Conservation (phyloP, 202 grass and related monocot genomes). For the Dendrocalamus latiflorus region DNA sequence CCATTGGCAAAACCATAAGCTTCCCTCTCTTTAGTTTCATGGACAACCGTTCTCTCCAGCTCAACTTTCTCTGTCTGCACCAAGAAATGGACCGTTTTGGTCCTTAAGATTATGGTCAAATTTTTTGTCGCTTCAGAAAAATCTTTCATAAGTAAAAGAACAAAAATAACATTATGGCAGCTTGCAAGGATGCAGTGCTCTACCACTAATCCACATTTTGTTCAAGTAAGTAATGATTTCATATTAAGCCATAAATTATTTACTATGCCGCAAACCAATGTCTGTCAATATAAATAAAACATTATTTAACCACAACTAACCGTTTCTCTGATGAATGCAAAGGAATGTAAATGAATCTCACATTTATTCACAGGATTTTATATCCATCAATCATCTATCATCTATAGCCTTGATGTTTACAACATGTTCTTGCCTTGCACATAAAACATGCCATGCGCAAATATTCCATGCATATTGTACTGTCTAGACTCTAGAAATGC, state of each 20-base stretch:
- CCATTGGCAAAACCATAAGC: constrained; percentile 45
- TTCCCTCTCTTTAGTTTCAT: constrained; percentile 93
- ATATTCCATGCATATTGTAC: background rate
- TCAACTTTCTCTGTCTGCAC: constrained; percentile 95
- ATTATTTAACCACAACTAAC: background rate
- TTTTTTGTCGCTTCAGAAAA: background rate
- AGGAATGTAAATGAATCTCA: background rate
- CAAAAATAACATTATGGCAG: background rate
- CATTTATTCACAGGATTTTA: background rate
- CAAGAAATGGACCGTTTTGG: constrained; percentile 31
- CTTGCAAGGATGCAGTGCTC: background rate
- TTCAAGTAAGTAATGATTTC: background rate
- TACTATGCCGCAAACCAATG: background rate
- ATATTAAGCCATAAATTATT: background rate
- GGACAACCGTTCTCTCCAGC: constrained; percentile 85
- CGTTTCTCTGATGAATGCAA: background rate
- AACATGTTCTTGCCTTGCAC: background rate
- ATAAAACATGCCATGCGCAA: too few relatives aligned
- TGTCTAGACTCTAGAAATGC: background rate
- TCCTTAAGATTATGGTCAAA: constrained; percentile 24
- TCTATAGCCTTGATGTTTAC: background rate
- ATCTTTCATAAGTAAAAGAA: background rate
- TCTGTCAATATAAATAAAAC: background rate
- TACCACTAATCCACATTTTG: background rate
- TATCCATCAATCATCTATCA: background rate